Base-by-base conservation (phyloP, 106 monocot genomes). In the Phalaenopsis equestris region DNA sequence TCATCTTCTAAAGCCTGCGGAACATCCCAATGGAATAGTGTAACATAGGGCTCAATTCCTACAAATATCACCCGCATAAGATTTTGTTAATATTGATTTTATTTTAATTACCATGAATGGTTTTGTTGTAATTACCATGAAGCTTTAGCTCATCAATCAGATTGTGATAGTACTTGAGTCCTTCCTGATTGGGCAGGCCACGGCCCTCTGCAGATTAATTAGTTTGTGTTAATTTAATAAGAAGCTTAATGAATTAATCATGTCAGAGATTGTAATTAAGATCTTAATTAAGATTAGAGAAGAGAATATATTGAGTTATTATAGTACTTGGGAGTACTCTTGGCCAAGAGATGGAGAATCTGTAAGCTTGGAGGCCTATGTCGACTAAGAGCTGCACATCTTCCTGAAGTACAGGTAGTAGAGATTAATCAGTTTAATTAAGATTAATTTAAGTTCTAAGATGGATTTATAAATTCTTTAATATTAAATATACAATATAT, bases 1-100 rank as follows among this genome's bases (percentile, higher is more conserved):
- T 75, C 43, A 45, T 78, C 82, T 76, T 86, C 86, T 15, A 82
- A 65, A 37, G 79, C 75, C 76, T 86, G 86, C n/a, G 86, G 86
- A 1, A 79, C 75, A 68, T 86, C 86, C 82, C 82, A 86, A 55
- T 86, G 86, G 67, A 86, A 86, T 8, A 86, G 39, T 49, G 86
- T 86, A 6, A 78, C 86, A 76, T 75, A 86, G 2, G 86, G 86
- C 42, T 82, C 78, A 6, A 79, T 70, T 3, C 82, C 82, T 82
- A 42, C 16, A 55, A 19, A 48, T 41, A 39, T 21, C 21, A 24
- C 11, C 10, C 0, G 30, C 2, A 24, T 30, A 8, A 76, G 21
- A 56, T 47, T 6, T 56, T 41, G 4, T 41, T 21, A 6, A 67
- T 30, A 15, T 56, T 56, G 10, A 56, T 56, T 15, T 4, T 2